A percentile compares a stretch with the other conserved stretches of the same genome.
Conservation (phyloP, 23 red algal species). For the Chondrus crispus region DNA sequence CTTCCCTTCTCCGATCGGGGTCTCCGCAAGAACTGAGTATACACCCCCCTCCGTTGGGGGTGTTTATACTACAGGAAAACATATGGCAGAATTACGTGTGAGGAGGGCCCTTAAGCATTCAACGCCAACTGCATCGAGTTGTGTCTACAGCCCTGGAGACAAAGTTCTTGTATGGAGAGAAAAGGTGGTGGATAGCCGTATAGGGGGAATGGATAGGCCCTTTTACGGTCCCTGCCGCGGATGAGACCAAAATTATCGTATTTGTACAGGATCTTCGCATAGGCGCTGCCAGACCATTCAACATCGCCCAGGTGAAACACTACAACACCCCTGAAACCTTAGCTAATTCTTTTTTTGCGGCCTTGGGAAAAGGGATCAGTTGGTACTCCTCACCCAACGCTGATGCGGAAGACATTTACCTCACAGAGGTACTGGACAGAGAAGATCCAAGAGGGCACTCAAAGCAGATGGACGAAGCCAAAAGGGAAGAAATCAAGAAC, state of each 20-base stretch:
- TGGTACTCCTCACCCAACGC: neutral
- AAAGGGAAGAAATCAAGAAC: neutral
- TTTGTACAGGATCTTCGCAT: neutral
- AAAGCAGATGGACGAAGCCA: neutral
- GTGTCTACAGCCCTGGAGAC: neutral
- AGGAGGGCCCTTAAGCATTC: neutral
- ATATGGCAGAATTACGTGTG: neutral
- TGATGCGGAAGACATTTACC: neutral
- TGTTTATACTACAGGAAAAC: too few species aligned
- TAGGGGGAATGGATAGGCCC: constrained; percentile 6
- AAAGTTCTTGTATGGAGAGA: neutral
- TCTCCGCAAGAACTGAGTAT: too few species aligned
- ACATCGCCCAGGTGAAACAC: neutral
- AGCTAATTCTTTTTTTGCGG: neutral
- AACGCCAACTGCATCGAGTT: neutral
- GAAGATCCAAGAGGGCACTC: neutral
- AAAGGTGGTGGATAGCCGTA: neutral
- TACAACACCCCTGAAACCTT: neutral
- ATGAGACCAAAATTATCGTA: neutral
- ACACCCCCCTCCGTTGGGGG: too few species aligned
- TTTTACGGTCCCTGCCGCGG: neutral
- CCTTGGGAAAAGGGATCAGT: neutral
- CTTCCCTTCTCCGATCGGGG: too few species aligned
- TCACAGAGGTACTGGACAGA: neutral
- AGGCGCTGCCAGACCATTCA: neutral